Base-by-base conservation (phyloP, 148 eudicot genomes). In the Drosera capensis region DNA sequence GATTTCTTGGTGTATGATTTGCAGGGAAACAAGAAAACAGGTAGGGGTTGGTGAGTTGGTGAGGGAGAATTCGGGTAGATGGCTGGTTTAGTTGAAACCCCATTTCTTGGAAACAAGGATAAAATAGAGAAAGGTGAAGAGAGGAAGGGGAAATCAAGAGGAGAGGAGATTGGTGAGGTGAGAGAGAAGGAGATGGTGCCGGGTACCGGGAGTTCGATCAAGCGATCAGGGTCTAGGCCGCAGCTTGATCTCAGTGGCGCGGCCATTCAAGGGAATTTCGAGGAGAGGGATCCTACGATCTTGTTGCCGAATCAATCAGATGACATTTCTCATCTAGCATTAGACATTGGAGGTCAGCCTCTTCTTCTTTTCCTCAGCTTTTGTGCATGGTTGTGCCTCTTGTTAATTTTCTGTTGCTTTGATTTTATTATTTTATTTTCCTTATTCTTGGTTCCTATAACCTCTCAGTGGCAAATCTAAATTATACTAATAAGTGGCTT, bases 281-380 rank as follows among this genome's bases (percentile, higher is more conserved):
- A 90, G 68, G 97, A 78, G 48, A 80, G 47, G 58, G 82, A 90
- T 37, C 97, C 97, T 13, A 68, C 93, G 11, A 90, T 90, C 56
- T 61, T 90, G 31, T 71, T 90, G 67, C 97, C 97, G 49, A 90
- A 90, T 72, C 97, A 90, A 63, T 78, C 93, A 71, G 97, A 90
- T 80, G 97, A 90, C 60, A 84, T 84, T 34, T 90, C 87, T 46
- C 97, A 84, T 55, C 60, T 90, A 70, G 95, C 97, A 57, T 56
- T 90, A 56, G 97, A 90, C 50, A 90, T 90, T 71, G 97, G 97
- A 80, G 97, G 97, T 90, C 34, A 44, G 22, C 44, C 8, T 41
- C n/a, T 12, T 8, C 17, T 42, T 48, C 24, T 51, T 26, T 7
- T 11, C 13, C 40, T 39, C 31, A 19, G 26, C 14, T 44, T 4